phyloP scores from a whole-genome alignment of 352 stramenopile species.

The Phytophthora sp. region DNA sequence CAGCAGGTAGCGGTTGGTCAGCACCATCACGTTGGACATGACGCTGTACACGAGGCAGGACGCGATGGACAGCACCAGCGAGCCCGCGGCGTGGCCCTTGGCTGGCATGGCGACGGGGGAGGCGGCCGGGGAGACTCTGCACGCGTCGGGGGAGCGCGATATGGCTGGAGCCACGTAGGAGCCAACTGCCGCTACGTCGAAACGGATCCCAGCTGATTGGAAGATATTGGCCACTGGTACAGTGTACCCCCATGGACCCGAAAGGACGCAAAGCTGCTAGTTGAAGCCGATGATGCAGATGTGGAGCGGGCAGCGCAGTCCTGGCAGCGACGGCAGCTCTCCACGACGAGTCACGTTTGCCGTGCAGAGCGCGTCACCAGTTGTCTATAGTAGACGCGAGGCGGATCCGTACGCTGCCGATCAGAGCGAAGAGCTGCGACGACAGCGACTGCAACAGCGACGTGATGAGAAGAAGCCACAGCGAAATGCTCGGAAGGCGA shows the following conservation, averaged over 20 bases:
- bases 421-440: constrained; percentile 1
- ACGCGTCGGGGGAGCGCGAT: background rate
- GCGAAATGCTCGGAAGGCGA: background rate
- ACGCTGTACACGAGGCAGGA: constrained; percentile 86
- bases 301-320: background rate
- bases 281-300: constrained; percentile 41
- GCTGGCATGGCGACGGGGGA: constrained; percentile 1
- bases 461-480: background rate
- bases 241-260: too few species aligned
- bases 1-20: constrained; percentile 86
- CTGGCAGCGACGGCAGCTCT: background rate
- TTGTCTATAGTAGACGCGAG: constrained; percentile 32
- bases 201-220: too few species aligned
- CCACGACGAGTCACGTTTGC: constrained; percentile 53
- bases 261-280: constrained; percentile 13
- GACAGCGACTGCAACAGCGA: background rate
- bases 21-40: constrained; percentile 91
- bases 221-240: too few species aligned
- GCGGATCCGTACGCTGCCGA: constrained; percentile 13
- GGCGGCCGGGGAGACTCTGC: constrained; percentile 23
- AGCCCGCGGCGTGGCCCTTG: constrained; percentile 54
- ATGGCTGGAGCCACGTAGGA: constrained; percentile 16
- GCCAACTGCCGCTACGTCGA: constrained; percentile 14
- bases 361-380: constrained; percentile 48
- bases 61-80: constrained; percentile 73